Base-by-base conservation (phyloP, 108 stramenopile species). In the Nitzschia sp. region DNA sequence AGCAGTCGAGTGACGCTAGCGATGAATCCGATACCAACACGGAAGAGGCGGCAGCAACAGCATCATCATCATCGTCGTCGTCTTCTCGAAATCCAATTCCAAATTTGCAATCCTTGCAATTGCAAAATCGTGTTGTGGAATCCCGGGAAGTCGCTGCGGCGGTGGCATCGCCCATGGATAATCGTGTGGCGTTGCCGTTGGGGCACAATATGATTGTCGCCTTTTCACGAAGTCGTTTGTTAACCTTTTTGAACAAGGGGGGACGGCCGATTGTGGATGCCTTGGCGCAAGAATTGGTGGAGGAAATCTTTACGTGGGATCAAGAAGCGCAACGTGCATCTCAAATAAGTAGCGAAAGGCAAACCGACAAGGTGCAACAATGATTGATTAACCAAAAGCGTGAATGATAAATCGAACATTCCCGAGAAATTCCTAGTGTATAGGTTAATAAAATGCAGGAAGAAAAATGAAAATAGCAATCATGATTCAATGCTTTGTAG, bases 201-300 rank as follows among this genome's bases (percentile, higher is more conserved):
- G 94, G 90, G 4, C 94, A 95, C 67, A 88, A 89, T 47, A 89
- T 95, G 64, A 92, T 95, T 78, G 87, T 92, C 1, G 94, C 94
- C 0, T 89, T 92, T 68, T 85, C 85, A 1, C 84, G 91, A 46
- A 77, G 64, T 54, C 79, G 77, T 24, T 26, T 78, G 13, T 79
- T 79, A 62, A 75, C 89, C n/a, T 67, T 74, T 47, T 48, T 92
- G 54, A 86, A 91, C 71, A 85, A 73, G 48, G 82, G 82, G 24
- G 94, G 94, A 33, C 70, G 88, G 45, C 91, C 94, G 0, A 80
- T 95, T 3, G 88, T 95, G 66, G 87, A 95, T 68, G 68, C 76
- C 34, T 66, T 95, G 46, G 89, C 87, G 28, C 80, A 80, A 21
- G 90, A 90, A 46, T 53, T 92, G 45, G 80, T 90, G 1, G 70